Evolutionary conservation across 768 basidiomycete species (phyloP).

Genomic region (Lactifluus rugatus): DNA sequence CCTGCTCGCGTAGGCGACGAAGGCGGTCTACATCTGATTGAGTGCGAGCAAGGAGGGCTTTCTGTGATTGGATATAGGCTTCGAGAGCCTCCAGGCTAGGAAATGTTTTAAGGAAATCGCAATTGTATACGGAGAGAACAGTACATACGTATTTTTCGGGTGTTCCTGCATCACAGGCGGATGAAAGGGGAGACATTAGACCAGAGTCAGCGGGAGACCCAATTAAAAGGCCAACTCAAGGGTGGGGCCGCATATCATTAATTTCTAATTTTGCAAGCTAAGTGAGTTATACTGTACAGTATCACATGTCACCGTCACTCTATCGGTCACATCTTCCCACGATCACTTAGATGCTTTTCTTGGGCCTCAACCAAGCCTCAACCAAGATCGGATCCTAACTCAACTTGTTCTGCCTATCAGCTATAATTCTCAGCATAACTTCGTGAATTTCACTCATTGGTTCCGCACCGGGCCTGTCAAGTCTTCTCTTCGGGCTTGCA

Average conservation of each 20-base stretch:
- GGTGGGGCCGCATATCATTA: not conserved
- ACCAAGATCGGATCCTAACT: conserved; percentile 7
- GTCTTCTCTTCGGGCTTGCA: not conserved
- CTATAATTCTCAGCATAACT: not conserved
- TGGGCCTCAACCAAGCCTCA: not conserved
- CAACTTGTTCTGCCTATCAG: not conserved
- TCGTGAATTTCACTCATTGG: not conserved
- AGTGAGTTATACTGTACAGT: not conserved
- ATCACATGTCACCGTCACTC: not conserved
- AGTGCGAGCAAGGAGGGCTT: conserved; percentile 46
- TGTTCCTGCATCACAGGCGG: not conserved
- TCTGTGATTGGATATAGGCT: conserved; percentile 54
- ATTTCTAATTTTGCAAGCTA: not conserved
- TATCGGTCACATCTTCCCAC: conserved; percentile 1
- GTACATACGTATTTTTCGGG: conserved; percentile 1
- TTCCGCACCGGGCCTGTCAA: conserved; percentile 1
- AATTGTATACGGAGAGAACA: not conserved
- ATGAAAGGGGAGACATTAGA: conserved; percentile 2
- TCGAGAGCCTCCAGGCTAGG: conserved; percentile 55
- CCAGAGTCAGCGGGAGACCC: not conserved
- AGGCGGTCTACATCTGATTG: conserved; percentile 54
- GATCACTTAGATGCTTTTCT: not conserved
- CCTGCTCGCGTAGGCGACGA: conserved; percentile 34
- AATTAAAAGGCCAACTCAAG: not conserved
- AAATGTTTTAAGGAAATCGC: not conserved